Percentiles rank a stretch among this genome's conserved stretches.
Conservation (phyloP, 257 asterid genomes). For the Jaltomata sinuosa region DNA sequence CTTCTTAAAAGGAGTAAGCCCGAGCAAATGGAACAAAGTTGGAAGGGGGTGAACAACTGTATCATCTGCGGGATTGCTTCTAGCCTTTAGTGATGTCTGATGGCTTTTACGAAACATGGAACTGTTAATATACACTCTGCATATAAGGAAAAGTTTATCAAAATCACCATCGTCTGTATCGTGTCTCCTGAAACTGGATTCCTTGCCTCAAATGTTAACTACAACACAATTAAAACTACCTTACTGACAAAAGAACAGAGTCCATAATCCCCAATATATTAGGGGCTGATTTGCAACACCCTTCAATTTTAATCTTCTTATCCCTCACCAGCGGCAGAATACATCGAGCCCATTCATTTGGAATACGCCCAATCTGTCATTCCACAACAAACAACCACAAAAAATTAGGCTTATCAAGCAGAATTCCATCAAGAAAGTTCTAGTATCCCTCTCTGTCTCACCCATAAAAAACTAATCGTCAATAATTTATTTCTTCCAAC, state of each 20-base stretch:
- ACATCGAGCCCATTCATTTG: constrained; percentile 94
- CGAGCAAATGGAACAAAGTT: constrained; percentile 66
- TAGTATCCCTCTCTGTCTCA: not conserved
- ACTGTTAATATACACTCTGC: constrained; percentile 74
- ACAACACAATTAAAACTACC: constrained; percentile 29
- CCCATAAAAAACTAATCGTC: not conserved
- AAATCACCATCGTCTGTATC: not conserved
- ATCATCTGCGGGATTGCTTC: constrained; percentile 53
- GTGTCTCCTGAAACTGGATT: not conserved
- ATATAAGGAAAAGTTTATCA: constrained; percentile 15
- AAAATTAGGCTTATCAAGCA: not conserved
- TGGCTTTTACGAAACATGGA: constrained; percentile 62
- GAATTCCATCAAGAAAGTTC: not conserved
- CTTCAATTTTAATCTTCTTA: constrained; percentile 54
- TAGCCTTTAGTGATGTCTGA: constrained; percentile 57
- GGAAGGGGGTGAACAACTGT: constrained; percentile 85
- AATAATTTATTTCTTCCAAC: not conserved
- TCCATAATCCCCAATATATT: constrained; percentile 79
- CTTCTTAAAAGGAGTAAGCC: constrained; percentile 78
- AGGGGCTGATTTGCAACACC: constrained; percentile 79
- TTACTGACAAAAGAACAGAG: constrained; percentile 50
- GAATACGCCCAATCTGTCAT: constrained; percentile 92
- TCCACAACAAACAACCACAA: not conserved
- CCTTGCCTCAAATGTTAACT: not conserved
- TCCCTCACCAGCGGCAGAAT: constrained; percentile 84